Evolutionary conservation across 495 filamentous ascomycete genomes (phyloP).

Genomic region (Aspergillus nidulans): DNA sequence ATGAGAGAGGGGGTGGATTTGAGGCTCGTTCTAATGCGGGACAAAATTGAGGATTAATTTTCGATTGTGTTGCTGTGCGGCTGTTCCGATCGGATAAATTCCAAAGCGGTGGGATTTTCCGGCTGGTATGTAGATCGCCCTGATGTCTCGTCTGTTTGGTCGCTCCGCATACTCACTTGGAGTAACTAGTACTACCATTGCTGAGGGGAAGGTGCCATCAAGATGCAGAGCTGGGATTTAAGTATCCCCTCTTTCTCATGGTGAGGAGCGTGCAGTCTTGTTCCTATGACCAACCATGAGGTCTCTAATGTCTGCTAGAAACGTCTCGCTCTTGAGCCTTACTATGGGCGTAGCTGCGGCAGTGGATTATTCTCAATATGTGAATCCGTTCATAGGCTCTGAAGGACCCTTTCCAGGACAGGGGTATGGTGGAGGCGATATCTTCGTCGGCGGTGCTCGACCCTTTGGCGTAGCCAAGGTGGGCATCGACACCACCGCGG

Average conservation of each 20-base stretch:
- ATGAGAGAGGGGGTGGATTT: slow-evolving; percentile 20
- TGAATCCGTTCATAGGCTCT: slow-evolving; percentile 37
- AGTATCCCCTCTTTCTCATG: not conserved
- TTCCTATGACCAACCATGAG: slow-evolving; percentile 1
- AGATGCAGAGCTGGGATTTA: not conserved
- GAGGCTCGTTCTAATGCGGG: slow-evolving; percentile 12
- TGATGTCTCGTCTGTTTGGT: slow-evolving; percentile 3
- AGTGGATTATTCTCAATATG: slow-evolving; percentile 44
- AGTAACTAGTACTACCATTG: not conserved
- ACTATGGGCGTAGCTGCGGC: slow-evolving; percentile 2
- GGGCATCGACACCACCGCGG: slow-evolving; percentile 55
- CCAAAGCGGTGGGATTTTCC: slow-evolving; percentile 24
- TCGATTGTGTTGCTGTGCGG: slow-evolving; percentile 37
- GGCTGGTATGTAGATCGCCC: slow-evolving; percentile 10
- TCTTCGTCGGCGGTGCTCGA: slow-evolving; percentile 59
- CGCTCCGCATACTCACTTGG: not conserved
- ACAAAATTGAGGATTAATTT: slow-evolving; percentile 35
- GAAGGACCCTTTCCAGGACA: slow-evolving; percentile 31
- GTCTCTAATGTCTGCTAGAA: not conserved
- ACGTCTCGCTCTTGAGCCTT: not conserved
- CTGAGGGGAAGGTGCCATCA: not conserved
- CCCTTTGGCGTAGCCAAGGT: slow-evolving; percentile 67
- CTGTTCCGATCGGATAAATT: slow-evolving; percentile 15
- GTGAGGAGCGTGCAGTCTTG: not conserved
- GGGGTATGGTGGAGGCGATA: slow-evolving; percentile 54